Evolutionary conservation across 1,139 yeast genomes (phyloP).

Genomic region (Taphrina populina): DNA sequence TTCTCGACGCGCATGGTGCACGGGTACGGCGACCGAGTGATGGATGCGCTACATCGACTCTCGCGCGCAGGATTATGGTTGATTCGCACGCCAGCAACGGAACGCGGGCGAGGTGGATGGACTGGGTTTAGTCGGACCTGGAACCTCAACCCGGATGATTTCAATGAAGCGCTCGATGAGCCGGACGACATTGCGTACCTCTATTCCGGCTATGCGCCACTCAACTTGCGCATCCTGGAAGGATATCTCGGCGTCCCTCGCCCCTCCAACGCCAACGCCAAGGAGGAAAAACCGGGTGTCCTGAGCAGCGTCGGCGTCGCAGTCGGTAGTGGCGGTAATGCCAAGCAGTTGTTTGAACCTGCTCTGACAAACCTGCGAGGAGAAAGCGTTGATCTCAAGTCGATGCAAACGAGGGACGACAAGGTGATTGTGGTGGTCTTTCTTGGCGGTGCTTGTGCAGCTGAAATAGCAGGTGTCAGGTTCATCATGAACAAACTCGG

Average conservation of each 20-base stretch:
- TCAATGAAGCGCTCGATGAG: conserved; percentile 41
- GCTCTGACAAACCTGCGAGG: conserved; percentile 46
- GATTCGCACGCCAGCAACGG: conserved; percentile 36
- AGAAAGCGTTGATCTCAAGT: conserved; percentile 45
- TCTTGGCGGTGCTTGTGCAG: conserved; percentile 77
- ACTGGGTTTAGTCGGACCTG: conserved; percentile 37
- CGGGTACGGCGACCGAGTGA: conserved; percentile 59
- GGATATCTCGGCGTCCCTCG: conserved; percentile 42
- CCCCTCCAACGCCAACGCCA: not conserved
- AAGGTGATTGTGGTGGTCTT: conserved; percentile 53
- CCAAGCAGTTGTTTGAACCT: conserved; percentile 42
- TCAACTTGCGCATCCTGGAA: conserved; percentile 50
- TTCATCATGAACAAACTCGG: conserved; percentile 50
- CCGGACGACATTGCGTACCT: conserved; percentile 46
- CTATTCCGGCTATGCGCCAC: conserved; percentile 53
- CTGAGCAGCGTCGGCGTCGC: not conserved
- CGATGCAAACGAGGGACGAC: conserved; percentile 24
- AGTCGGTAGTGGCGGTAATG: not conserved
- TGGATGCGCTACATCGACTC: conserved; percentile 48
- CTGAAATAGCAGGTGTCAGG: conserved; percentile 68
- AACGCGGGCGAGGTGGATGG: conserved; percentile 25
- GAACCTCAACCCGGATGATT: conserved; percentile 43
- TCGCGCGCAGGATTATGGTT: conserved; percentile 48
- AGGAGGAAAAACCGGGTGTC: too few species aligned
- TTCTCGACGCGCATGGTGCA: conserved; percentile 56